phyloP scores from a whole-genome alignment of 2,329 filamentous ascomycete genomes.

The Clarireedia monteithiana region DNA sequence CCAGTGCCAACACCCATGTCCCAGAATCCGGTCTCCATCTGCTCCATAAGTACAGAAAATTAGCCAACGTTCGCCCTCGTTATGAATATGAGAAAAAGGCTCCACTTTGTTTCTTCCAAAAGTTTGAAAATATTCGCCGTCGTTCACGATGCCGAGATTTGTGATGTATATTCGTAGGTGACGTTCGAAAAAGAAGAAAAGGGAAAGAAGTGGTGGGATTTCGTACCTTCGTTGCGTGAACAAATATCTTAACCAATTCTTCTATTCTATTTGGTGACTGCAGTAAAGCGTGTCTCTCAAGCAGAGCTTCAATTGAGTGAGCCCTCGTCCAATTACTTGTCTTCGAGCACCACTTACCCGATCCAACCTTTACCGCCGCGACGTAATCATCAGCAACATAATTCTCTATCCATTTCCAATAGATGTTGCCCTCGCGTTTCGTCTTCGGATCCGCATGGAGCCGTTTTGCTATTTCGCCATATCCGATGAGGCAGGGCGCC shows the following conservation, averaged over 20 bases:
- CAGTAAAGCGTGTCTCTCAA: conserved; percentile 66
- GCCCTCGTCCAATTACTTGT: not conserved
- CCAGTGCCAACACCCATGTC: conserved; percentile 46
- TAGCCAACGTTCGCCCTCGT: not conserved
- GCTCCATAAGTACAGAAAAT: conserved; percentile 4
- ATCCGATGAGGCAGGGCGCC: conserved; percentile 84
- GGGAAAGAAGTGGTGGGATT: conserved; percentile 2
- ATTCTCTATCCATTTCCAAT: conserved; percentile 88
- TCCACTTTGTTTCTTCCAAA: not conserved
- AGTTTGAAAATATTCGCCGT: not conserved
- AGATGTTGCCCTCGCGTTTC: conserved; percentile 57
- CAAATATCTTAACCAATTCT: conserved; percentile 75
- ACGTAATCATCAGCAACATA: conserved; percentile 77
- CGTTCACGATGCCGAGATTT: no score
- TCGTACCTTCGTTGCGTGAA: conserved; percentile 74
- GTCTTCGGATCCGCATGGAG: conserved; percentile 57
- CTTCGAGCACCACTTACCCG: conserved; percentile 41
- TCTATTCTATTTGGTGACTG: conserved; percentile 72
- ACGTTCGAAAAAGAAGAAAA: not conserved
- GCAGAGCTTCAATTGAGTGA: conserved; percentile 43
- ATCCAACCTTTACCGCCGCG: conserved; percentile 62
- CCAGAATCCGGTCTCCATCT: conserved; percentile 73
- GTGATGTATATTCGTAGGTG: not conserved
- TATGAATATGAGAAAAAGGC: not conserved
- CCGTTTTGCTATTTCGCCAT: conserved; percentile 68